Percentiles rank a stretch among this genome's conserved stretches.
phyloP scores from a whole-genome alignment of 2,329 filamentous ascomycete genomes.

The Xylariaceae sp. region DNA sequence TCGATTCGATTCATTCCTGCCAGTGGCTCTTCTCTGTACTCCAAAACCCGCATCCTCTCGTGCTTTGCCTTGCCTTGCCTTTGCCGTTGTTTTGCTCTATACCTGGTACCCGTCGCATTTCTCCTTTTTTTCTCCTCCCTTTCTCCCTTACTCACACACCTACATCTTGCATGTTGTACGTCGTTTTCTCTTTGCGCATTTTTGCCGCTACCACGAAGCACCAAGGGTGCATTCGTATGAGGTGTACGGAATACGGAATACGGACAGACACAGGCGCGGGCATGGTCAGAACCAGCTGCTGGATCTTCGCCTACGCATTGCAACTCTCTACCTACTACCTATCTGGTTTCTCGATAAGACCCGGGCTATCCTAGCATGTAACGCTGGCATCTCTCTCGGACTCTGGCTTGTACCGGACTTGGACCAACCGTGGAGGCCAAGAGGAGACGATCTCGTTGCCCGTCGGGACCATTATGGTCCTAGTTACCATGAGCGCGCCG shows the following conservation, averaged over 20 bases:
- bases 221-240: slow-evolving; percentile 13
- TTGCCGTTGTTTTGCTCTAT: slow-evolving; percentile 3
- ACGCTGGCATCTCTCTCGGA: slow-evolving; percentile 9
- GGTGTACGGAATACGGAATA: slow-evolving; percentile 2
- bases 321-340: slow-evolving; percentile 8
- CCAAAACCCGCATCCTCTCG: slow-evolving; percentile 8
- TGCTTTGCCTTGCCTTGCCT: neutral
- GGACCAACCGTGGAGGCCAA: slow-evolving; percentile 20
- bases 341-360: slow-evolving; percentile 10
- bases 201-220: slow-evolving; percentile 7
- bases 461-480: slow-evolving; percentile 14
- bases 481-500: slow-evolving; percentile 18
- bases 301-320: slow-evolving; percentile 16
- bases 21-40: slow-evolving; percentile 23
- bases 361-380: slow-evolving; percentile 8
- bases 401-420: slow-evolving; percentile 15
- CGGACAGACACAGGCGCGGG: neutral
- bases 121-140: slow-evolving; percentile 11
- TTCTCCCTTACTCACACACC: slow-evolving; percentile 1
- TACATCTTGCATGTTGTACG: slow-evolving; percentile 10
- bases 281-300: neutral
- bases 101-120: slow-evolving; percentile 8
- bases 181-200: slow-evolving; percentile 4
- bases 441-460: slow-evolving; percentile 18
- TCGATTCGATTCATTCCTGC: slow-evolving; percentile 11